Evolutionary conservation across 768 basidiomycete species (phyloP), one percentile per base, ranked within the genome.

Genomic region (Crepidotus variabilis): DNA sequence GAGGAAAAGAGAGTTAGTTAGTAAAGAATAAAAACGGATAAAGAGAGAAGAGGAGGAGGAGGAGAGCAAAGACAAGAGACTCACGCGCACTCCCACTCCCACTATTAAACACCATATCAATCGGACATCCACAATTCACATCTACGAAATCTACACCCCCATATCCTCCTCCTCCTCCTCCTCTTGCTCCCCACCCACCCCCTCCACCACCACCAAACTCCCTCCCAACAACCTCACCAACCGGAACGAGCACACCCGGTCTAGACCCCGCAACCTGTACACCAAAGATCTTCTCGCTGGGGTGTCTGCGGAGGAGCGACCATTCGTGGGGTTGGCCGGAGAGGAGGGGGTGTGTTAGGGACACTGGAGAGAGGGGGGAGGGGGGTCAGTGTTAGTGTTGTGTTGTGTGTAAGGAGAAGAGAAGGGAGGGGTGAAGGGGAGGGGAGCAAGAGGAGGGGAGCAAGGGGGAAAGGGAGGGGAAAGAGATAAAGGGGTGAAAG

Each of bases 71-170:
- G 51, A 20, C 48, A 50, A 8, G 45, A 9, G 47, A 86, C 89
- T 51, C 63, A 94, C 94, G 70, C 23, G 94, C 94, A 56, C 89
- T 90, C 0, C 94, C 94, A 54, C 92, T 94, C 2, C 94, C 94
- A 13, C 83, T 81, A 64, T 89, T 90, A 74, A 95, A 97, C 1
- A 99, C 92, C 45, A 98, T 75, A 70, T 99, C 97, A 62, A 98
- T 98, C 2, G 97, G 97, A 70, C 97, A 98, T 6, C 95, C 95
- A 70, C 92, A 92, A 65, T 99, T 99, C 60, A 98, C 73, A 65
- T 99, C 95, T 1, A 95, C 91, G 63, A 97, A 98, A 65, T 98
- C 93, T 20, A 97, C 2, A 2, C 57, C 57, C n/a, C 24, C 43
- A 71, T 18, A 79, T 78, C 11, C 78, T 75, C 0, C 76, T 36